Evolutionary conservation across 78 protist genomes (phyloP), one percentile per base, ranked within the genome.

Genomic region (Dictyostelium firmibasis): DNA sequence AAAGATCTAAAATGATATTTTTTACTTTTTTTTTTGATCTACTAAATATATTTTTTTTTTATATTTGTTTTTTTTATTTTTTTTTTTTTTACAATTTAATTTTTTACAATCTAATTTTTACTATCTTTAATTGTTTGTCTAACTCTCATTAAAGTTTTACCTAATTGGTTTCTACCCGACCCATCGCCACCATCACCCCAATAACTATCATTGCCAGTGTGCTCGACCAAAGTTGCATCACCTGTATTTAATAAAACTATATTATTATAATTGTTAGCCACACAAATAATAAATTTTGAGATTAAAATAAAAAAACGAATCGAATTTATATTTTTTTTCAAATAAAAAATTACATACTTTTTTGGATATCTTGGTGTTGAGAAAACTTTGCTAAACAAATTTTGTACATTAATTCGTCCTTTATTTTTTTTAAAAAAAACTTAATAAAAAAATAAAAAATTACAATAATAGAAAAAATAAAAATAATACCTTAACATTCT

Each of bases 171-270:
- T 53, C 47, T 27, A 27, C 85, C 85, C 2, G 70, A n/a, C 1
- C 85, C 85, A 81, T 81, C 85, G 9, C 70, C 33, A 53, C 85
- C 85, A 47, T 27, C 72, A 29, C 85, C 85, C 85, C 85, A 81
- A 31, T 81, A 81, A 18, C 29, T 25, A 53, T 81, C 85, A 41
- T 47, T 50, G 4, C 27, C 43, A 31, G 43, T 81, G 31, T 81
- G n/a, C 31, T 81, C 85, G 10, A 81, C 33, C 0, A 81, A 36
- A 11, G 33, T 81, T 11, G 74, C 2, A 14, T 50, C 25, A 81
- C 74, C 85, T 50, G 85, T 81, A 4, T 20, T 44, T 20, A 81
- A 29, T 50, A 81, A 33, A 53, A 70, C 43, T 70, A n/a, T 16
- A 64, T 11, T 20, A 60, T n/a, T n/a, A 20, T n/a, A 2, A 38